Percentiles rank a stretch among this genome's conserved stretches.
These are phyloP conservation scores for Evansstolkia leycettana DNA, from an alignment of 495 filamentous ascomycete genomes.

Conservation along the genomic window DNA sequence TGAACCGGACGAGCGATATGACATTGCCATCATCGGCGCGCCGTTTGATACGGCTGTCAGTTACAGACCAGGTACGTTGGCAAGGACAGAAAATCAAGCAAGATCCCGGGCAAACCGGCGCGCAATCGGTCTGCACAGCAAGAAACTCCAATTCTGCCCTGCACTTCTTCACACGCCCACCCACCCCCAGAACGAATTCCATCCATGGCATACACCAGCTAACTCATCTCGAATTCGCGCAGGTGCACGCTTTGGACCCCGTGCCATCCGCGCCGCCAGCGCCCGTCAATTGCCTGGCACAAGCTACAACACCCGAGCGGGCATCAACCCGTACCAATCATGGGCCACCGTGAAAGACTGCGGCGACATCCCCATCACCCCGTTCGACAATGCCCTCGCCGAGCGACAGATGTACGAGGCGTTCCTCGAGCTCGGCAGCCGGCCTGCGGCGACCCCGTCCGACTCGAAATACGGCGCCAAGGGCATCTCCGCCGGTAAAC, in stretches of 20 bases:
- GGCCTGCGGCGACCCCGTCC: conserved; percentile 25
- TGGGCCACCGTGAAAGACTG: conserved; percentile 70
- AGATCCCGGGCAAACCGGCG: too few species aligned
- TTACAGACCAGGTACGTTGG: conserved; percentile 55
- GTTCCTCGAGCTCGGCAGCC: conserved; percentile 50
- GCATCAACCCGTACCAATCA: conserved; percentile 63
- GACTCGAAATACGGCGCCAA: conserved; percentile 19
- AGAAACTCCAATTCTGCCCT: too few species aligned
- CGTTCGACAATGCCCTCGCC: conserved; percentile 66
- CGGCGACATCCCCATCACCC: conserved; percentile 71
- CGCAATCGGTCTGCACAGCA: too few species aligned
- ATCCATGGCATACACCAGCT: not conserved
- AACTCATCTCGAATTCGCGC: conserved; percentile 6
- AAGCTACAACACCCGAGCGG: conserved; percentile 65
- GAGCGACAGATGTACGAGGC: conserved; percentile 67
- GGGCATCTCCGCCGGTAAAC: conserved; percentile 34
- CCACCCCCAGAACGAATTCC: too few species aligned
- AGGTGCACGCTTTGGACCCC: conserved; percentile 72
- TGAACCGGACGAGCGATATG: conserved; percentile 50
- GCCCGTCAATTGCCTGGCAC: conserved; percentile 59
- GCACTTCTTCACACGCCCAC: too few species aligned
- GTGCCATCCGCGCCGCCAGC: conserved; percentile 69
- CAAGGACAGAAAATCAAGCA: too few species aligned
- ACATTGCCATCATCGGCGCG: conserved; percentile 71
- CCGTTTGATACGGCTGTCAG: conserved; percentile 77